Percentiles rank a stretch among this genome's conserved stretches.
Evolutionary conservation across 2,329 filamentous ascomycete species (phyloP).

Genomic region (Paecilomyces dactylethromorphus): DNA sequence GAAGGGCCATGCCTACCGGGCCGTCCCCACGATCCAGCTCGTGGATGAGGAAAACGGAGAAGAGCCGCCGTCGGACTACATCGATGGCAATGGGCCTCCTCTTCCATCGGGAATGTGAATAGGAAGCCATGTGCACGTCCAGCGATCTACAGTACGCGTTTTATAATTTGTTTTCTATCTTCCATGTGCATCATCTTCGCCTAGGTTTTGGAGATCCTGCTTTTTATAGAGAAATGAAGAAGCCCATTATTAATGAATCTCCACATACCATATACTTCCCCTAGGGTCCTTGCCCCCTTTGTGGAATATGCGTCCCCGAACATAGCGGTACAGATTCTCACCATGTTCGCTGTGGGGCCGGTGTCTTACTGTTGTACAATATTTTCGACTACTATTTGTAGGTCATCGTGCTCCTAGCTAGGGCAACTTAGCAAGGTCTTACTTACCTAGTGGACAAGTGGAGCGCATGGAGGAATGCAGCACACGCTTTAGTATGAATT

Average conservation of each 20-base stretch:
- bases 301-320: neutral
- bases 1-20: constrained; percentile 15
- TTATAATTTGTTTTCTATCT: neutral
- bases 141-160: neutral
- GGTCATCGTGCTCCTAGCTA: no score
- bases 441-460: no score
- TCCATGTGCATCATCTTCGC: neutral
- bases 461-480: no score
- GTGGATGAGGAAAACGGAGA: constrained; percentile 2
- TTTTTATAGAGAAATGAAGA: neutral
- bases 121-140: neutral
- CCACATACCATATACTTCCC: neutral
- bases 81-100: neutral
- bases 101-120: constrained; percentile 1
- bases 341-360: neutral
- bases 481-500: no score
- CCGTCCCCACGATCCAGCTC: constrained; percentile 9
- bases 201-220: neutral
- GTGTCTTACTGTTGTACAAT: neutral
- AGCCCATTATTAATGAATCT: neutral
- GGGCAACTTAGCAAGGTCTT: no score
- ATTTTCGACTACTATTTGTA: neutral
- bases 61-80: neutral
- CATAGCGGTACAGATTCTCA: neutral
- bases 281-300: neutral